Base-by-base conservation (phyloP, 2,329 filamentous ascomycete species). In the Bisporella sp. region DNA sequence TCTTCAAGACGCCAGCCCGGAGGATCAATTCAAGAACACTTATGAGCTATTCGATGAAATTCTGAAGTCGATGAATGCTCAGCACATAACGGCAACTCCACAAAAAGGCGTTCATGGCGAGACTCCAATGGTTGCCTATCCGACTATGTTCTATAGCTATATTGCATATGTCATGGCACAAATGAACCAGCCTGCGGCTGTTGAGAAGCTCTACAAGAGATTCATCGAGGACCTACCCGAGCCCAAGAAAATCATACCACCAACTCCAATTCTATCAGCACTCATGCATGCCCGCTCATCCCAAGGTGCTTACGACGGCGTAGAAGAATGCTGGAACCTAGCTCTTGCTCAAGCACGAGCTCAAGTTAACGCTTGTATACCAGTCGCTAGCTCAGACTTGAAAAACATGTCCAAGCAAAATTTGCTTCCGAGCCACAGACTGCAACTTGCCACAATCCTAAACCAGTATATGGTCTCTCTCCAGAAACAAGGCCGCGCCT, bases 231-330 rank as follows among this genome's bases (percentile, higher is more conserved):
- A 71, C 21, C 68, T 74, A 31, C 68, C 69, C 1, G 54, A 68
- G 13, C 59, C 63, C 33, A 57, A 66, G 41, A 53, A 54, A 42
- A 50, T 62, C 11, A 62, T 69, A 1, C 68, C 78, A 12, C 78
- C 83, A 0, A 67, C 81, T 3, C 65, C 70, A 12, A 68, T 91
- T 49, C 68, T 87, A 28, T 73, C 75, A 46, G 76, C 83, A 6
- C 67, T 92, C 51, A 91, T 96, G 85, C 70, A 75, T 28, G 75
- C 81, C 1, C 77, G 87, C 61, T 69, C 81, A 41, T 70, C 74
- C 47, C 76, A 82, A 13, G 68, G 73, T 39, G 73, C 82, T 28
- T 77, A 81, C 57, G 70, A 76, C 5, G 74, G 79, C 47, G 81
- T 92, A 21, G 75, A 80, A 54, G 67, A 76, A 43, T 82, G 79